A percentile compares a stretch with the other conserved stretches of the same genome.
Evolutionary conservation across 768 basidiomycete genomes (phyloP).

Genomic region (Auricularia cornea): DNA sequence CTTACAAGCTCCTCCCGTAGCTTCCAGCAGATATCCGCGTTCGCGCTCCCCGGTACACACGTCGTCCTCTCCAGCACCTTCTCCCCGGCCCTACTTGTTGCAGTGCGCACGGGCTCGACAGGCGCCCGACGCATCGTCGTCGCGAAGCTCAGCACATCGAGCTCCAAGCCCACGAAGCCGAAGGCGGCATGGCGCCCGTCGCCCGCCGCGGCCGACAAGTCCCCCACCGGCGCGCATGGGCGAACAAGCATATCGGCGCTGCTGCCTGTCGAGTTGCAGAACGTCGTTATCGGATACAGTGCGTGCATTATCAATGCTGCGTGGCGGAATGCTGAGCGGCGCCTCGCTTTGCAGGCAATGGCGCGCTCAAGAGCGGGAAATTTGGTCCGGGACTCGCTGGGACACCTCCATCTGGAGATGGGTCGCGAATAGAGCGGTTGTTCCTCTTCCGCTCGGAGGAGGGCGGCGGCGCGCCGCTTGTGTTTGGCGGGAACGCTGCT

Average conservation of each 20-base stretch:
- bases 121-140: not conserved
- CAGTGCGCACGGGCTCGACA: not conserved
- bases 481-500: conserved; percentile 71
- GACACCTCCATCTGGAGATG: conserved; percentile 26
- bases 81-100: not conserved
- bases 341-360: conserved; percentile 5
- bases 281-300: conserved; percentile 61
- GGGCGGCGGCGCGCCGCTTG: conserved; percentile 48
- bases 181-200: not conserved
- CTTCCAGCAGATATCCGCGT: not conserved
- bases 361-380: conserved; percentile 8
- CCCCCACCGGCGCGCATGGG: not conserved
- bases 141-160: not conserved
- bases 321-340: not conserved
- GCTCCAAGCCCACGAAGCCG: not conserved
- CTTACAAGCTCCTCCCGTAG: not conserved
- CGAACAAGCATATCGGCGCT: conserved; percentile 25
- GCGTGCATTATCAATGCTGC: conserved; percentile 14
- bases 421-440: conserved; percentile 37
- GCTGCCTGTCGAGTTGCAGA: conserved; percentile 49
- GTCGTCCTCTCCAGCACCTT: not conserved
- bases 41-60: not conserved
- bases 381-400: conserved; percentile 16
- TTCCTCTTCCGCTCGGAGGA: conserved; percentile 39
- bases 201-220: not conserved